phyloP scores from a whole-genome alignment of 345 rosid species.

The Rhodamnia argentea region DNA sequence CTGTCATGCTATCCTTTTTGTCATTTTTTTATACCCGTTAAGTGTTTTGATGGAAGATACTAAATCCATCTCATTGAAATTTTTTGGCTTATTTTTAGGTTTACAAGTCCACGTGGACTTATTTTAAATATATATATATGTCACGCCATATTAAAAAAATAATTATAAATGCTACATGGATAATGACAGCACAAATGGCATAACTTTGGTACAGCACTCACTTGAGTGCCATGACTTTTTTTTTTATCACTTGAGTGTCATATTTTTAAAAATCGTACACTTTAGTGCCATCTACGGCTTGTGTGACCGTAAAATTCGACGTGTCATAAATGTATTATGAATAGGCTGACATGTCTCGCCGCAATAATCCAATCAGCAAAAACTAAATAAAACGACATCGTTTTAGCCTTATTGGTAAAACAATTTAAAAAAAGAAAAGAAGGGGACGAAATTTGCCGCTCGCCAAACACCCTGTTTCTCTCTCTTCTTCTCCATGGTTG shows the following conservation, averaged over 20 bases:
- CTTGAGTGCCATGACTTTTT: no score
- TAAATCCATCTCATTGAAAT: background rate
- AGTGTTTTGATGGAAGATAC: background rate
- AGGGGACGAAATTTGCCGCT: no score
- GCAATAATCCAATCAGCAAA: background rate
- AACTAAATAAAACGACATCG: background rate
- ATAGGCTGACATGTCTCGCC: background rate
- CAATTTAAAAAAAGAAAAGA: no score
- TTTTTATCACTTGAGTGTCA: no score
- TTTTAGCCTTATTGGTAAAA: background rate
- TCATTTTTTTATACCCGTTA: no score
- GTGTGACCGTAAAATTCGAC: background rate
- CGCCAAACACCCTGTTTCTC: background rate
- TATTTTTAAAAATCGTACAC: background rate
- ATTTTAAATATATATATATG: no score
- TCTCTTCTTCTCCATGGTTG: background rate
- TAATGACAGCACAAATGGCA: no score
- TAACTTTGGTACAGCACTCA: no score
- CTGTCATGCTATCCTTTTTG: background rate
- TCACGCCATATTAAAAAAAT: no score
- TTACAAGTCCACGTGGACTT: no score
- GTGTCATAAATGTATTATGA: background rate
- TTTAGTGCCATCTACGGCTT: background rate
- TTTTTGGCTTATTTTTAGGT: no score
- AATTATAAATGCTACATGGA: no score